A percentile compares a stretch with the other conserved stretches of the same genome.
These are phyloP conservation scores for Ophiocordyceps australis DNA, from an alignment of 2,329 filamentous ascomycete species.

Conservation along the genomic window DNA sequence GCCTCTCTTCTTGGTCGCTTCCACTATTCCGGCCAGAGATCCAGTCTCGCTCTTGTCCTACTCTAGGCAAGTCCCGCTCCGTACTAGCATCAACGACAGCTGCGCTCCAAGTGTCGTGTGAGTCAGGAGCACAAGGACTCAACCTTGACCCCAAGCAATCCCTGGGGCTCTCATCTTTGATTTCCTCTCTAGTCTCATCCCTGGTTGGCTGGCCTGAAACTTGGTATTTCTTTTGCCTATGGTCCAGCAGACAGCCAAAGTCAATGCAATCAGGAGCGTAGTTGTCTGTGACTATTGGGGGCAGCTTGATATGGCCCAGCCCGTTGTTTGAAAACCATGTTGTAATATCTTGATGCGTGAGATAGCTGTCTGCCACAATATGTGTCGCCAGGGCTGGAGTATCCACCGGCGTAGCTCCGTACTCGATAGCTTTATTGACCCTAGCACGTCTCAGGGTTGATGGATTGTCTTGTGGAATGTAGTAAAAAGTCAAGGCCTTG, in stretches of 20 bases:
- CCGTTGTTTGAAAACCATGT: conserved; percentile 14
- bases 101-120: not conserved
- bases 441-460: conserved; percentile 47
- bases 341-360: conserved; percentile 47
- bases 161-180: conserved; percentile 26
- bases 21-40: too few species aligned
- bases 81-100: too few species aligned
- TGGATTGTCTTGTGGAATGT: conserved; percentile 66
- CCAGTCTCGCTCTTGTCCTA: too few species aligned
- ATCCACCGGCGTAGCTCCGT: conserved; percentile 55
- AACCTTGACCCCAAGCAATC: too few species aligned
- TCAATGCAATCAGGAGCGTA: conserved; percentile 53
- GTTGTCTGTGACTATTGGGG: conserved; percentile 44
- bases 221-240: conserved; percentile 37
- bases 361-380: conserved; percentile 55
- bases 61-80: too few species aligned
- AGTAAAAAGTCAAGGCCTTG: conserved; percentile 46
- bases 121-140: too few species aligned
- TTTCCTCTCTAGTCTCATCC: not conserved
- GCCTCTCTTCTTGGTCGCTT: too few species aligned
- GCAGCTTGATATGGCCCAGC: conserved; percentile 7
- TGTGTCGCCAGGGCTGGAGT: conserved; percentile 49
- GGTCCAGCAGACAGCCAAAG: conserved; percentile 38
- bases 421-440: conserved; percentile 57
- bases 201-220: conserved; percentile 28